phyloP scores from a whole-genome alignment of 495 filamentous ascomycete species.

The Tuber indicum region DNA sequence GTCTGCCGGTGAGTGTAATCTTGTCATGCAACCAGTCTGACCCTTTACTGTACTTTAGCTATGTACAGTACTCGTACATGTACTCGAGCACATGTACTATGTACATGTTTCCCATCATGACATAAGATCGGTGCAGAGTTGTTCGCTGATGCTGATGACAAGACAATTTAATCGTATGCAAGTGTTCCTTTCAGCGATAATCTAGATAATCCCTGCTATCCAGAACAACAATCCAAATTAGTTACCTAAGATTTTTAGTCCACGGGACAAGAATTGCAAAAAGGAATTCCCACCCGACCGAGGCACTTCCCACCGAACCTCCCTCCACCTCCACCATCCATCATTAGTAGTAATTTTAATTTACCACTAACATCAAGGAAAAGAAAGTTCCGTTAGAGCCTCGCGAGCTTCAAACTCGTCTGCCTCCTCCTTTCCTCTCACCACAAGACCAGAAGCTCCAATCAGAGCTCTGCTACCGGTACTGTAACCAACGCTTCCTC shows the following conservation, averaged over 20 bases:
- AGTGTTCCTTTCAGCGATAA: neutral
- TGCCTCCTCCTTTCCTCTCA: neutral
- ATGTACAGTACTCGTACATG: too few species aligned
- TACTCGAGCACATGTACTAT: too few species aligned
- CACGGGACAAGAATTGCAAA: neutral
- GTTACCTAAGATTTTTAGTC: neutral
- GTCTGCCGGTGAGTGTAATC: neutral
- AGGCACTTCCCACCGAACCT: neutral
- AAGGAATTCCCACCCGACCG: neutral
- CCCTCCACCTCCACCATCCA: neutral
- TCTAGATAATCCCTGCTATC: neutral
- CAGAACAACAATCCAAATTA: neutral
- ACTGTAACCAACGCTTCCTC: neutral
- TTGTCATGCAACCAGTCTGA: neutral
- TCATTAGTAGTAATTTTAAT: neutral
- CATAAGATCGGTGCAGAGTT: neutral
- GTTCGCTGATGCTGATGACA: neutral
- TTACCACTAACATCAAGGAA: neutral
- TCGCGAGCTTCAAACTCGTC: neutral
- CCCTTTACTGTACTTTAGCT: neutral
- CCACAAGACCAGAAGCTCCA: neutral
- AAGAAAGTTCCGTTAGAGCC: neutral
- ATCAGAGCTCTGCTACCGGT: neutral
- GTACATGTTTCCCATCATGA: neutral
- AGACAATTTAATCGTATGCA: neutral